Conservation (phyloP, 441 rosid species). For the Sinapis alba region DNA sequence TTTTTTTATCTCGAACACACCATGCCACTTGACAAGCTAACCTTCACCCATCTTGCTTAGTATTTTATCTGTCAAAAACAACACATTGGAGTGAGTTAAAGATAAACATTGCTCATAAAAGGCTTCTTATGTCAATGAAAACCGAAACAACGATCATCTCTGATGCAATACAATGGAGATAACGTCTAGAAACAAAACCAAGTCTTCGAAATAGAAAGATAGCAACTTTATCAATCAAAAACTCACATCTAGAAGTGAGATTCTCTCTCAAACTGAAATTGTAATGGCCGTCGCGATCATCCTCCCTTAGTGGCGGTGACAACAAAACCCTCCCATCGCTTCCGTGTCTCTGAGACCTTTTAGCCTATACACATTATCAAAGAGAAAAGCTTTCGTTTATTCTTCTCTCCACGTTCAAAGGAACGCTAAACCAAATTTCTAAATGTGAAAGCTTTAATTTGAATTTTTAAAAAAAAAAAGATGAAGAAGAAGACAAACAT, state of each 20-base stretch:
- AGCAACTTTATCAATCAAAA: slow-evolving; percentile 1
- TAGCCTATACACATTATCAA: slow-evolving; percentile 39
- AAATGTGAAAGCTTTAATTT: neutral
- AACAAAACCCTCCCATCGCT: slow-evolving; percentile 39
- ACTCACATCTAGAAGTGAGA: slow-evolving; percentile 84
- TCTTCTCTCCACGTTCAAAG: slow-evolving; percentile 14
- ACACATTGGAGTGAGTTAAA: neutral
- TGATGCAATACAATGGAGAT: slow-evolving; percentile 8
- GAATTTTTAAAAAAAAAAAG: neutral
- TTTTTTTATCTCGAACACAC: slow-evolving; percentile 60
- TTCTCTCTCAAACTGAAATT: slow-evolving; percentile 73
- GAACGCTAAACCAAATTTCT: neutral
- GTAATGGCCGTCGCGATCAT: slow-evolving; percentile 88
- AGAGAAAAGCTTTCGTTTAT: neutral
- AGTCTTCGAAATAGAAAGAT: neutral
- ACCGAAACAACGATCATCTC: neutral
- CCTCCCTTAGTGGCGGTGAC: slow-evolving; percentile 75
- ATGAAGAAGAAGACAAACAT: slow-evolving; percentile 45
- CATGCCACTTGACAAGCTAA: slow-evolving; percentile 68
- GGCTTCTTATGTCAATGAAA: neutral
- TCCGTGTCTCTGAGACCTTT: slow-evolving; percentile 42
- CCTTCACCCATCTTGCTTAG: slow-evolving; percentile 95
- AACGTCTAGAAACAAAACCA: neutral
- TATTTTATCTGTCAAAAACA: slow-evolving; percentile 63
- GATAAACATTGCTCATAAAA: neutral